A percentile compares a stretch with the other conserved stretches of the same genome.
Conservation (phyloP, 345 rosid genomes). For the Eutrema yunnanense region DNA sequence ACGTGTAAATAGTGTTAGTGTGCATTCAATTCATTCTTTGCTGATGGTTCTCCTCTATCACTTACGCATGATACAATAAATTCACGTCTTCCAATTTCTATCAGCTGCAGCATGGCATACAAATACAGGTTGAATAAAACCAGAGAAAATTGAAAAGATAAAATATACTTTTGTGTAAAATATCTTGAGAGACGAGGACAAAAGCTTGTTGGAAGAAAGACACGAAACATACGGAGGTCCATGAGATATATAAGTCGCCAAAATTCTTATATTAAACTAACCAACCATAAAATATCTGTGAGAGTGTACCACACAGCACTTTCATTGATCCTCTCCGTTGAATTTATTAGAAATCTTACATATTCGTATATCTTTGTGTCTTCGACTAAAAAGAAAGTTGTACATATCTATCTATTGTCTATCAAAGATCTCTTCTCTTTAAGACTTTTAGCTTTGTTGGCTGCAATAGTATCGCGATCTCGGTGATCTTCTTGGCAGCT, state of each 20-base stretch:
- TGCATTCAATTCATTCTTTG: slow-evolving; percentile 24
- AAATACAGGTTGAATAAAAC: not conserved
- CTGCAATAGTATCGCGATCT: not conserved
- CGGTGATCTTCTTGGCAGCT: slow-evolving; percentile 34
- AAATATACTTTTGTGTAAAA: not conserved
- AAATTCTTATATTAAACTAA: too few species aligned
- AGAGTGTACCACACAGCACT: not conserved
- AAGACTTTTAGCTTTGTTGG: not conserved
- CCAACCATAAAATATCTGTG: not conserved
- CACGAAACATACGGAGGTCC: not conserved
- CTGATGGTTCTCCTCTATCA: not conserved
- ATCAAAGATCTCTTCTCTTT: slow-evolving; percentile 1
- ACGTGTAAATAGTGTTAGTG: not conserved
- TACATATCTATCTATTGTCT: not conserved
- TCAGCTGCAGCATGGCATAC: too few species aligned
- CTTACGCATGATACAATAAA: not conserved
- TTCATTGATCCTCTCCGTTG: not conserved
- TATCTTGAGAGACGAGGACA: not conserved
- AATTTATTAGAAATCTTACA: not conserved
- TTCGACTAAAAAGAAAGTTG: not conserved
- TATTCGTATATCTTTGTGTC: not conserved
- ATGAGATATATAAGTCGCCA: not conserved
- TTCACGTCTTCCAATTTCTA: too few species aligned
- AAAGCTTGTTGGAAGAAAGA: not conserved
- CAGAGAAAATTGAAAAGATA: not conserved